phyloP scores from a whole-genome alignment of 805 yeast species.

The Ascoidea asiatica region DNA sequence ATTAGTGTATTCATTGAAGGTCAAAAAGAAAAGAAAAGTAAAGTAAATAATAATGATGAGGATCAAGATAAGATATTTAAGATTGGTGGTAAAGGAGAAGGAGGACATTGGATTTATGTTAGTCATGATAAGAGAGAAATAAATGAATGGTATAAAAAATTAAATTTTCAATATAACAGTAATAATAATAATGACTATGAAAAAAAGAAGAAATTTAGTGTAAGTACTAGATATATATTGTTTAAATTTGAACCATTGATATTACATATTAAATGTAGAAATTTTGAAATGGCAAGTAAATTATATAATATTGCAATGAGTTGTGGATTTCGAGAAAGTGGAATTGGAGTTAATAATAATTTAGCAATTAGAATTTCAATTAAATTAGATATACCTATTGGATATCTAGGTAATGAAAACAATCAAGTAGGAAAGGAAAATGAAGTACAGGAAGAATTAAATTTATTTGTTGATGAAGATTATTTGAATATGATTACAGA shows the following conservation, averaged over 20 bases:
- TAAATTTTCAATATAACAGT: background rate
- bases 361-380: conserved; percentile 73
- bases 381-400: conserved; percentile 67
- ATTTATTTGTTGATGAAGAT: conserved; percentile 32
- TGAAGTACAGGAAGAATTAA: conserved; percentile 13
- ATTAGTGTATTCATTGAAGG: conserved; percentile 78
- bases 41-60: conserved; percentile 9
- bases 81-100: conserved; percentile 75
- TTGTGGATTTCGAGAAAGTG: conserved; percentile 80
- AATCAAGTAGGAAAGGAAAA: conserved; percentile 4
- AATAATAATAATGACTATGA: background rate
- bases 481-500: conserved; percentile 40
- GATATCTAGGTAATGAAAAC: conserved; percentile 27
- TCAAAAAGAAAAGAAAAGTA: conserved; percentile 22
- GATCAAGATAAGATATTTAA: conserved; percentile 14
- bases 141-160: conserved; percentile 31
- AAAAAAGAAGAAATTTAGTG: background rate
- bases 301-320: conserved; percentile 63
- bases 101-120: conserved; percentile 76
- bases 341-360: conserved; percentile 65
- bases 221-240: conserved; percentile 39
- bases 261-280: conserved; percentile 69
- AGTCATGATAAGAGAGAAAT: conserved; percentile 47
- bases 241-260: conserved; percentile 81
- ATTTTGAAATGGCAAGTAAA: conserved; percentile 39